Evolutionary conservation across 176 grass and related monocot genomes (phyloP).

Genomic region (Juncus effusus): DNA sequence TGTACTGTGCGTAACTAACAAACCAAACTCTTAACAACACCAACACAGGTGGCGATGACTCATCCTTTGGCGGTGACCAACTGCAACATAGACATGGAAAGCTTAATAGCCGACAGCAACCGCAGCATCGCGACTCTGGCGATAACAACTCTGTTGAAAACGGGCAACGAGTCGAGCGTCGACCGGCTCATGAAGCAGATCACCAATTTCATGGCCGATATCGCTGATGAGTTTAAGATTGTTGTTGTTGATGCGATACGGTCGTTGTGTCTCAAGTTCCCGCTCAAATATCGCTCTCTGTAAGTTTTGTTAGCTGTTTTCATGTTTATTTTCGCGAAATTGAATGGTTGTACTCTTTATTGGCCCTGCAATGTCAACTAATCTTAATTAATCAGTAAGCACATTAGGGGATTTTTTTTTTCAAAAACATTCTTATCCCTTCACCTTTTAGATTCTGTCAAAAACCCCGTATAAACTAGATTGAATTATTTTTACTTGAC

Average conservation of each 20-base stretch:
- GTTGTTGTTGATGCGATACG: slow-evolving; percentile 98
- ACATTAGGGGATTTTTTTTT: background rate
- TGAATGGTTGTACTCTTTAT: background rate
- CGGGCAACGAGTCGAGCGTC: slow-evolving; percentile 98
- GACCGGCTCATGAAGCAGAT: slow-evolving; percentile 99
- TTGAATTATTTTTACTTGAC: slow-evolving; percentile 3
- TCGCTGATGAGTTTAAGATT: slow-evolving; percentile 98
- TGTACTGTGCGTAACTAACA: too few species aligned
- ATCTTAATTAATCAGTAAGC: too few species aligned
- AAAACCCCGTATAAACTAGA: background rate
- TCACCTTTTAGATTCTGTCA: background rate
- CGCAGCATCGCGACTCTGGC: slow-evolving; percentile 98
- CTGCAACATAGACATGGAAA: slow-evolving; percentile 99
- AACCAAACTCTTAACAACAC: too few species aligned
- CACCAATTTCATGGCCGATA: slow-evolving; percentile 98
- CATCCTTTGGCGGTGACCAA: slow-evolving; percentile 97
- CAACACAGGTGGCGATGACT: slow-evolving; percentile 89
- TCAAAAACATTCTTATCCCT: background rate
- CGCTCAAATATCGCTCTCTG: slow-evolving; percentile 96
- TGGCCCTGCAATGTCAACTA: background rate
- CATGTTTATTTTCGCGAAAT: background rate
- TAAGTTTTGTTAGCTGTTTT: slow-evolving; percentile 32
- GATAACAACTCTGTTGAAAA: slow-evolving; percentile 92
- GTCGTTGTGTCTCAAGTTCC: slow-evolving; percentile 96
- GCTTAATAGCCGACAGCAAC: slow-evolving; percentile 97